A percentile compares a stretch with the other conserved stretches of the same genome.
Conservation (phyloP, 2,329 filamentous ascomycete species). For the Neoscytalidium dimidiatum region DNA sequence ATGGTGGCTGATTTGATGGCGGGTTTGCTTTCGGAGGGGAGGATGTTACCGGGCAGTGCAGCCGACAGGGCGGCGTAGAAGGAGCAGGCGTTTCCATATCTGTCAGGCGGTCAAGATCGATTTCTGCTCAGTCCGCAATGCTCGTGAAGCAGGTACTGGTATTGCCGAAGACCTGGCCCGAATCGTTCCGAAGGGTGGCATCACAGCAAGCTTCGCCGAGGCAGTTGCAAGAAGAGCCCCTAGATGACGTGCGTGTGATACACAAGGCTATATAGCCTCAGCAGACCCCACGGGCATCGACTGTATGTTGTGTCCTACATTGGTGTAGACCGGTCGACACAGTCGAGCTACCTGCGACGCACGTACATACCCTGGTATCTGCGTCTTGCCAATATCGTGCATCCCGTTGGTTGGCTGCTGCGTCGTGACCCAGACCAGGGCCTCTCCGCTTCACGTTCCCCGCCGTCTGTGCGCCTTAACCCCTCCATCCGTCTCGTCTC, state of each 20-base stretch:
- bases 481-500: slow-evolving; percentile 6
- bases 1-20: slow-evolving; percentile 5
- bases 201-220: slow-evolving; percentile 11
- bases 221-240: not conserved
- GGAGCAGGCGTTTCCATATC: slow-evolving; percentile 18
- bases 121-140: slow-evolving; percentile 3
- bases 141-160: not conserved
- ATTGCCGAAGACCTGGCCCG: slow-evolving; percentile 1
- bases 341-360: not conserved
- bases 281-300: not conserved
- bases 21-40: slow-evolving; percentile 8
- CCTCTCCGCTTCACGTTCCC: slow-evolving; percentile 9
- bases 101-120: slow-evolving; percentile 16
- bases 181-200: slow-evolving; percentile 13
- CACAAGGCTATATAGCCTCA: not conserved
- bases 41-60: slow-evolving; percentile 4
- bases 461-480: not conserved
- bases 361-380: not conserved
- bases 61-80: slow-evolving; percentile 15
- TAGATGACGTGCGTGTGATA: slow-evolving; percentile 10
- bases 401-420: slow-evolving; percentile 6
- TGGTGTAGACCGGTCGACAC: not conserved
- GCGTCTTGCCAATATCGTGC: slow-evolving; percentile 8
- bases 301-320: not conserved
- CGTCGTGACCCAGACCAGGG: not conserved